Percentiles rank a stretch among this genome's conserved stretches.
Evolutionary conservation across 352 stramenopile genomes (phyloP).

Genomic region (Phytophthora megakarya): DNA sequence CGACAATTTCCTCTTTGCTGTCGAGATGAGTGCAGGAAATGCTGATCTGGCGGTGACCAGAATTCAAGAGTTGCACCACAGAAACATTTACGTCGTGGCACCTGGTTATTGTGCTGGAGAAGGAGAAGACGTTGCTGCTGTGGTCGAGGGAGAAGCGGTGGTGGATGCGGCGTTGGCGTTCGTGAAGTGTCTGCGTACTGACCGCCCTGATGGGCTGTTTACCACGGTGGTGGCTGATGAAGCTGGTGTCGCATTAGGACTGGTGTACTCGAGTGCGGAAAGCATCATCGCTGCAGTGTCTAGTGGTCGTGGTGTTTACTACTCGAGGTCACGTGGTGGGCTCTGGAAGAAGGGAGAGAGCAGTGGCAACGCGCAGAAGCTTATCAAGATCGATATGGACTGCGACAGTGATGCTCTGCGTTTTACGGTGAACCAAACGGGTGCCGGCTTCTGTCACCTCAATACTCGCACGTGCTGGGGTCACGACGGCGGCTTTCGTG

Average conservation of each 20-base stretch:
- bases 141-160: conserved; percentile 16
- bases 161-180: conserved; percentile 59
- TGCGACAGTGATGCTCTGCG: conserved; percentile 96
- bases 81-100: conserved; percentile 63
- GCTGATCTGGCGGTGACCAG: conserved; percentile 37
- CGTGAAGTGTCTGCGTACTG: conserved; percentile 84
- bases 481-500: conserved; percentile 78
- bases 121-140: conserved; percentile 25
- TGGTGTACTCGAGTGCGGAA: conserved; percentile 95
- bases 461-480: conserved; percentile 96
- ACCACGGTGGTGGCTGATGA: conserved; percentile 95
- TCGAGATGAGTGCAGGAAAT: conserved; percentile 44
- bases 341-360: conserved; percentile 97
- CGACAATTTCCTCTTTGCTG: conserved; percentile 56
- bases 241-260: conserved; percentile 85
- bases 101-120: conserved; percentile 33
- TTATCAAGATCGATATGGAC: conserved; percentile 94
- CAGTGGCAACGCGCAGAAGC: conserved; percentile 92
- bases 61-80: conserved; percentile 67
- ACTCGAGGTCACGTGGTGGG: conserved; percentile 89
- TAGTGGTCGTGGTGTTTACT: conserved; percentile 93
- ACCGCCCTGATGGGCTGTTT: conserved; percentile 91
- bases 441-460: conserved; percentile 81
- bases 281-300: conserved; percentile 91
- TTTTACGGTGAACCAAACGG: conserved; percentile 93